Evolutionary conservation across 2,329 filamentous ascomycete species (phyloP).

Genomic region (Colletotrichum costaricense): DNA sequence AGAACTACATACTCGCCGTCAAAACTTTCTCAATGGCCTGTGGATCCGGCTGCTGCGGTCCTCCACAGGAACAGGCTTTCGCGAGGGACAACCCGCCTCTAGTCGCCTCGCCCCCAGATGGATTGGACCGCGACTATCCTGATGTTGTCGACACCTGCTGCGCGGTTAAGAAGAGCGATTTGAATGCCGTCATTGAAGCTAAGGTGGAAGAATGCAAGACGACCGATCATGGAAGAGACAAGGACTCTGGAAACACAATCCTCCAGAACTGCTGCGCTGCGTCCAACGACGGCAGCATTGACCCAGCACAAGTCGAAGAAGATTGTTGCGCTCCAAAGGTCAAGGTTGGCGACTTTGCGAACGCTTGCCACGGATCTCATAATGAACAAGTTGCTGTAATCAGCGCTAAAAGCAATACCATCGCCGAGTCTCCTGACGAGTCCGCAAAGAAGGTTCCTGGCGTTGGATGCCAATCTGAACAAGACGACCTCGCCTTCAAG

Average conservation of each 20-base stretch:
- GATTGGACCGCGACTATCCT: not conserved
- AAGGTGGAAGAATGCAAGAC: not conserved
- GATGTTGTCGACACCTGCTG: not conserved
- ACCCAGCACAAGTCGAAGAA: not conserved
- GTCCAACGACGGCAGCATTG: not conserved
- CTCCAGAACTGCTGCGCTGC: not conserved
- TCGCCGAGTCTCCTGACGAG: not conserved
- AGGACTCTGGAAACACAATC: not conserved
- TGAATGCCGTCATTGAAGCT: not conserved
- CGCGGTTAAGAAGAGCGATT: not conserved
- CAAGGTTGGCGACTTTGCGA: not conserved
- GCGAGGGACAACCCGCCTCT: not conserved
- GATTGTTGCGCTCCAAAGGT: not conserved
- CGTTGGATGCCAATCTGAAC: not conserved
- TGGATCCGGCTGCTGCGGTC: constrained; percentile 23
- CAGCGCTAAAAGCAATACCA: not conserved
- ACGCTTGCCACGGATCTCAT: not conserved
- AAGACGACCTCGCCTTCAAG: not conserved
- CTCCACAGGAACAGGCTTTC: not conserved
- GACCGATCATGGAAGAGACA: not conserved
- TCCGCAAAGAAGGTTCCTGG: not conserved
- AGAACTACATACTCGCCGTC: too few species aligned
- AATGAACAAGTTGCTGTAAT: not conserved
- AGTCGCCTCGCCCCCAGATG: not conserved
- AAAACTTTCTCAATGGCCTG: constrained; percentile 2